Conservation (phyloP, 2,329 filamentous ascomycete genomes). For the Colletotrichum godetiae region DNA sequence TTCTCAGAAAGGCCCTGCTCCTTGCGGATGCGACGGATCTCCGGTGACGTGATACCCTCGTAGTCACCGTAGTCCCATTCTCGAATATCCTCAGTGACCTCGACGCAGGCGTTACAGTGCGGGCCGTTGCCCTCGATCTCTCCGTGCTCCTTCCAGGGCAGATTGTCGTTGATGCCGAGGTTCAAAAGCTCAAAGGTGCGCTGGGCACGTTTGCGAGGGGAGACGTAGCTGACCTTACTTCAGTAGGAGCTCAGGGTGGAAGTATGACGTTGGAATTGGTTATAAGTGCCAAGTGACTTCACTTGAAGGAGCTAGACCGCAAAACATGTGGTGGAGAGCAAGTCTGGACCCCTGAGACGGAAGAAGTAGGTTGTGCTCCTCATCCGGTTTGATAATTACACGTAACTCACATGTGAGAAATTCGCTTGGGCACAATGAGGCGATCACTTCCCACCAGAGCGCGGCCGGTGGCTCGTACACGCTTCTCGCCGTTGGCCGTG, state of each 20-base stretch:
- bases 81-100: conserved; percentile 78
- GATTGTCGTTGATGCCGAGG: conserved; percentile 73
- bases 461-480: conserved; percentile 80
- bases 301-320: not conserved
- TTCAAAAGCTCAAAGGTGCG: conserved; percentile 90
- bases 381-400: conserved; percentile 41
- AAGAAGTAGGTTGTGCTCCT: not conserved
- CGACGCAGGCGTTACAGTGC: conserved; percentile 68
- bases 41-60: conserved; percentile 79
- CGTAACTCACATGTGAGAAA: conserved; percentile 78
- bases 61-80: conserved; percentile 93
- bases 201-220: conserved; percentile 85
- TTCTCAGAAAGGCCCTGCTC: conserved; percentile 65
- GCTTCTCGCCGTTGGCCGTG: conserved; percentile 82
- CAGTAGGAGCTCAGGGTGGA: not conserved
- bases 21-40: conserved; percentile 71
- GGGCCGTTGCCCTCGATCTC: conserved; percentile 46
- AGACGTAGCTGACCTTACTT: conserved; percentile 74
- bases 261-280: not conserved
- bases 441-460: conserved; percentile 87
- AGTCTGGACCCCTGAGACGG: not conserved
- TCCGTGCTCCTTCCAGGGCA: conserved; percentile 76
- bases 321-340: not conserved
- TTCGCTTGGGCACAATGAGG: conserved; percentile 83
- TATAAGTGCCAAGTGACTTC: not conserved